phyloP scores from a whole-genome alignment of 306 rosid species.

The Trichosanthes truncata region DNA sequence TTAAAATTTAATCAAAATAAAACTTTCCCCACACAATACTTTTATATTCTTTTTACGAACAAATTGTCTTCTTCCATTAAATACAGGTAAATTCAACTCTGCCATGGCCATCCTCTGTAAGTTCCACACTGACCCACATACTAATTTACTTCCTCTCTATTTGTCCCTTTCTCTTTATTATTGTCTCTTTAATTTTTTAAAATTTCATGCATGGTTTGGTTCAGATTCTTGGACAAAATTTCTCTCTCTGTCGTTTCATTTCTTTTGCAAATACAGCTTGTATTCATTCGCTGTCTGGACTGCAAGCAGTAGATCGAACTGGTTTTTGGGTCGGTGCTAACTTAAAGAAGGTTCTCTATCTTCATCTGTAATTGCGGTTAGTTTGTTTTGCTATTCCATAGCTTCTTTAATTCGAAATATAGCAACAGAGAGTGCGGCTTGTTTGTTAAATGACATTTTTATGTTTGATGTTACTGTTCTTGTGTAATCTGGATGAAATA shows the following conservation, averaged over 20 bases:
- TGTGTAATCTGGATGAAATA: not conserved
- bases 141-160: not conserved
- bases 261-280: slow-evolving; percentile 5
- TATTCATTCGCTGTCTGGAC: not conserved
- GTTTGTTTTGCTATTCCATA: not conserved
- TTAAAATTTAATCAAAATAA: too few relatives aligned
- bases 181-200: not conserved
- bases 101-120: not conserved
- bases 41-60: not conserved
- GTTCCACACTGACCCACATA: not conserved
- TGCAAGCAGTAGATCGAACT: not conserved
- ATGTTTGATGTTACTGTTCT: not conserved
- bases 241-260: not conserved
- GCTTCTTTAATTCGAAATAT: not conserved
- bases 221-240: slow-evolving; percentile 8
- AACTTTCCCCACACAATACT: not conserved
- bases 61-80: not conserved
- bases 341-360: not conserved
- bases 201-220: slow-evolving; percentile 6
- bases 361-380: not conserved
- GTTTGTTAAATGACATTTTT: not conserved
- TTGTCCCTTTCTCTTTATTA: not conserved
- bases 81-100: not conserved
- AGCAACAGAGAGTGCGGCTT: not conserved
- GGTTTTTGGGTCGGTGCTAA: not conserved